Base-by-base conservation (phyloP, 768 basidiomycete genomes). In the Collybiopsis luxurians region DNA sequence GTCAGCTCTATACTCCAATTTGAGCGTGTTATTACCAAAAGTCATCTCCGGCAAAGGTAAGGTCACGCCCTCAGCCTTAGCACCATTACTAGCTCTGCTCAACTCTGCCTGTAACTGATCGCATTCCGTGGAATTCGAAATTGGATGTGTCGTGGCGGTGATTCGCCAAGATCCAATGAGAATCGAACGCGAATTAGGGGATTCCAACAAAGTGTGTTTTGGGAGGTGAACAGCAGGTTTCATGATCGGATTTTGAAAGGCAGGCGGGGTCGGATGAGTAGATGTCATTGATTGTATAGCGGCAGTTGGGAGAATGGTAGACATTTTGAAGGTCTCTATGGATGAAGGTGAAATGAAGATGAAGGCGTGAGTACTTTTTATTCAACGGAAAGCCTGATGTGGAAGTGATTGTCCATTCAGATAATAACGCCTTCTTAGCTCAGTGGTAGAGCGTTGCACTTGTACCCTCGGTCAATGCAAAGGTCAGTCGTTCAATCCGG, bases 1-100 rank as follows among this genome's bases (percentile, higher is more conserved):
- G 7, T 81, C 84, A 0, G 82, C 70, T 24, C 67, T 73, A 63
- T 98, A 92, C 30, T 79, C 75, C 24, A 98, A 71, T 3, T 77
- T 73, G 9, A 99, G 78, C 15, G 67, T 68, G 70, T 98, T 98
- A 69, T 81, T 84, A 4, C 94, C 95, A 65, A 98, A 98, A 0
- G 91, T 94, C 93, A 98, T 98, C 69, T 99, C 97, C 2, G 97
- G 97, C 1, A 96, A 71, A 0, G 96, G 91, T 24, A 98, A 78
- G 5, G 31, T 34, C 31, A 34, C 31, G 13, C 31, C 31, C 13
- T 6, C 31, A 34, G 6, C 31, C 31, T 34, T 26, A 7, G 31
- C 36, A 23, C 21, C 36, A 15, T 39, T 23, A 11, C 23, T 27
- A 6, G 17, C 34, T 38, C 13, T 26, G 2, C 86, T 85, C 3